Evolutionary conservation across 371 early-diverging fungal genomes (phyloP), one percentile per base, ranked within the genome.

Genomic region (Actinomucor elegans): DNA sequence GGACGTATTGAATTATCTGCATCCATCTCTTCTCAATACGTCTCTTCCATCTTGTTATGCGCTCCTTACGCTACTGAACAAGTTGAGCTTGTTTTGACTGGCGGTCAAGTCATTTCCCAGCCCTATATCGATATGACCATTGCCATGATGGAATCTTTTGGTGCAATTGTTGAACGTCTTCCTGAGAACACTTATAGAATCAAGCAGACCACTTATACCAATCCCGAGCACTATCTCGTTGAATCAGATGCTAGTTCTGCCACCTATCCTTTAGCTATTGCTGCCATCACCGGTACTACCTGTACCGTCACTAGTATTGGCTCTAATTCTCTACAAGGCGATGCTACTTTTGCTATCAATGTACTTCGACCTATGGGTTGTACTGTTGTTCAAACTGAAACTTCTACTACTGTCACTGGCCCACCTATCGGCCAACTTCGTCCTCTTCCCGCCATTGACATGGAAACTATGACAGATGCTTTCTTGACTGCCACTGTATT

Each of bases 111-210:
- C n/a, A 92, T 98, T 43, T 94, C 95, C 29, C 94, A 95, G 66
- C 94, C 92, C 11, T 98, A 98, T 71, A 98, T 98, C 61, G 97
- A 98, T 68, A 97, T 98, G 97, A 98, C 98, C 1, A 88, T 94
- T 40, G 85, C 94, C 41, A 96, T 97, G 97, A 98, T 98, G 98
- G 80, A 81, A 55, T 85, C 90, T 4, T 98, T 98, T 67, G 97
- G 98, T 36, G 81, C 93, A 48, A 47, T 77, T 1, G 94, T 96
- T 29, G 80, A 87, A 55, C 83, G 89, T 20, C 68, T 89, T 12
- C 72, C 88, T 26, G 81, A 84, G 53, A 94, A 91, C 71, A 85
- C 80, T 17, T 98, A 96, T 72, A 62, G 79, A 36, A 91, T 98
- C 41, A 91, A 95, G 5, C 66, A 79, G 37, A 79, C 84, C 4